phyloP scores from a whole-genome alignment of 1,284 basidiomycete species.

The Peniophora sp. region DNA sequence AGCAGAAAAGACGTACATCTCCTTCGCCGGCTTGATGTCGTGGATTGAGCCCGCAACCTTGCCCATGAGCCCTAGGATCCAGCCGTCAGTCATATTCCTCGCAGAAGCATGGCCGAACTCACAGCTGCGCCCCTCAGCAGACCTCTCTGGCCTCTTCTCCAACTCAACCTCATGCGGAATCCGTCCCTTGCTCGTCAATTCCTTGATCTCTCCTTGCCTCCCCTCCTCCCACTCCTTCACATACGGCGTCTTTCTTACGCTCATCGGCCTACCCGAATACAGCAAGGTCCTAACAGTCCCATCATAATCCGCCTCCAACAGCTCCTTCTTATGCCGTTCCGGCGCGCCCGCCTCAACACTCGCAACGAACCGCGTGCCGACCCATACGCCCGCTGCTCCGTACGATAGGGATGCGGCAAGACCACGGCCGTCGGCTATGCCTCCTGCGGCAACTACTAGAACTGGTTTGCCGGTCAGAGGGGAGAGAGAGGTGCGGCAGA shows the following conservation, averaged over 20 bases:
- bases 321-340: conserved; percentile 69
- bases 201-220: conserved; percentile 49
- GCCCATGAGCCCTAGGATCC: conserved; percentile 72
- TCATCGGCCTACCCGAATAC: conserved; percentile 81
- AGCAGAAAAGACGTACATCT: conserved; percentile 44
- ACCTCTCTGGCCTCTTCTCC: conserved; percentile 60
- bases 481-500: conserved; percentile 54
- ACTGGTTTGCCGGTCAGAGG: conserved; percentile 75
- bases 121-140: conserved; percentile 53
- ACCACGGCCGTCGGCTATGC: conserved; percentile 77
- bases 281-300: conserved; percentile 69
- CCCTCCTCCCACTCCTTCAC: conserved; percentile 61
- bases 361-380: conserved; percentile 88
- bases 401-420: conserved; percentile 74
- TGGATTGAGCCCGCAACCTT: conserved; percentile 74
- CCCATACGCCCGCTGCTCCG: conserved; percentile 82
- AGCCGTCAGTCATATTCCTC: neutral
- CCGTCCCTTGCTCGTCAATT: conserved; percentile 57
- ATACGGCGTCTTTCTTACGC: conserved; percentile 73
- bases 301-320: conserved; percentile 60
- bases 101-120: conserved; percentile 13
- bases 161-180: conserved; percentile 75
- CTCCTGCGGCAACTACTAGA: conserved; percentile 77
- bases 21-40: conserved; percentile 75
- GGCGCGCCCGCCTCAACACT: conserved; percentile 77